phyloP scores from a whole-genome alignment of 257 asterid species.

The Salvia splendens region DNA sequence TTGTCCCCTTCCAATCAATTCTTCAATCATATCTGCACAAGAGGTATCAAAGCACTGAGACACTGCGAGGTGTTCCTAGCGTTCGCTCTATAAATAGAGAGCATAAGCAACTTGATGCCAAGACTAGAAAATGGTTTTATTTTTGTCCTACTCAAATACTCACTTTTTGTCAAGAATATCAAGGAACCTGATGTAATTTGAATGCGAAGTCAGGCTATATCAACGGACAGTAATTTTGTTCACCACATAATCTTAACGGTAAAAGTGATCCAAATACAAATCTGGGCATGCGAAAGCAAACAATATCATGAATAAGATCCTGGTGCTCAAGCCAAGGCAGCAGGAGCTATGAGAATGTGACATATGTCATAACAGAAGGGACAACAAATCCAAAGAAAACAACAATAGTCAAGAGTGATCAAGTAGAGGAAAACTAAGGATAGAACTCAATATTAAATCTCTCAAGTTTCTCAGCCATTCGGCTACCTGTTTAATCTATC shows the following conservation, averaged over 20 bases:
- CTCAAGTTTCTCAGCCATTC: neutral
- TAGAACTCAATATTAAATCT: neutral
- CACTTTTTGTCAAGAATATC: neutral
- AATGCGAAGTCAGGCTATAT: no score
- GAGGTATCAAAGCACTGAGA: slow-evolving; percentile 38
- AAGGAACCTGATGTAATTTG: neutral
- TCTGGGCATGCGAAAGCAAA: neutral
- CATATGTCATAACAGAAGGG: neutral
- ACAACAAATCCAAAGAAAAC: no score
- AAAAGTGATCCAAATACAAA: neutral
- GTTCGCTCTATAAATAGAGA: neutral
- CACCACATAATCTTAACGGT: neutral
- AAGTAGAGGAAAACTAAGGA: neutral
- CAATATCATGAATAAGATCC: slow-evolving; percentile 4
- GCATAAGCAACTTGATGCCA: neutral
- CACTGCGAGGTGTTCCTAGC: slow-evolving; percentile 22
- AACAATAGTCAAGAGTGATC: no score
- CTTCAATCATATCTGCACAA: slow-evolving; percentile 88
- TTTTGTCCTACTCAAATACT: no score
- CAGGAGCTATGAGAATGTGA: neutral
- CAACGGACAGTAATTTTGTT: no score
- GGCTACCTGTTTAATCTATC: neutral
- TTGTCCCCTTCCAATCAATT: slow-evolving; percentile 90
- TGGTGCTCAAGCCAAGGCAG: neutral
- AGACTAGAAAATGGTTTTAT: no score